Evolutionary conservation across 371 early-diverging fungal genomes (phyloP).

Genomic region (Apophysomyces elegans): DNA sequence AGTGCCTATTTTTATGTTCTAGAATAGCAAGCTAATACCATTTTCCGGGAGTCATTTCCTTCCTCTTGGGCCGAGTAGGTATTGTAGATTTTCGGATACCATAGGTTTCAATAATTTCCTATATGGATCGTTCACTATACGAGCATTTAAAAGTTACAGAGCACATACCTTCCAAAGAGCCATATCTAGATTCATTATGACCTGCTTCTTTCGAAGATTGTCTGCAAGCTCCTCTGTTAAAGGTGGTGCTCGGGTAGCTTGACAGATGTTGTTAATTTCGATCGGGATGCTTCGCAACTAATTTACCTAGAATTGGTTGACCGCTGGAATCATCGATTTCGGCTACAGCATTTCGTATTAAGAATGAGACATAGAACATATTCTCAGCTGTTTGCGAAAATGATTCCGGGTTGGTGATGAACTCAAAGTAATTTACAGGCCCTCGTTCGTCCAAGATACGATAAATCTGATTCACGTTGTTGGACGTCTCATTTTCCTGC

Average conservation of each 20-base stretch:
- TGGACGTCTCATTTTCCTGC: slow-evolving; percentile 90
- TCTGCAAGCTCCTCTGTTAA: slow-evolving; percentile 64
- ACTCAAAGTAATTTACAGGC: slow-evolving; percentile 79
- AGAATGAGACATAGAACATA: slow-evolving; percentile 91
- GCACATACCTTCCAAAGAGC: slow-evolving; percentile 66
- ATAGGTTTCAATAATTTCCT: slow-evolving; percentile 72
- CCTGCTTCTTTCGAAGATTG: slow-evolving; percentile 76
- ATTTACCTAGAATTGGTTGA: slow-evolving; percentile 65
- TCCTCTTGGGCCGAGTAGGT: slow-evolving; percentile 54
- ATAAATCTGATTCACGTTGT: slow-evolving; percentile 73
- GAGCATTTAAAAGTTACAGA: background rate
- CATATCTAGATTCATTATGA: slow-evolving; percentile 82
- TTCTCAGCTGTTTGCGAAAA: slow-evolving; percentile 95
- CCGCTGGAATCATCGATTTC: slow-evolving; percentile 74
- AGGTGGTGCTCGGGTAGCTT: slow-evolving; percentile 61
- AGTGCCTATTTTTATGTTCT: background rate
- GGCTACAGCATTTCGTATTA: slow-evolving; percentile 85
- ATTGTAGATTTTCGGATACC: slow-evolving; percentile 63
- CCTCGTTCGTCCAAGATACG: slow-evolving; percentile 60
- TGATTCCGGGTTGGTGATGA: slow-evolving; percentile 89
- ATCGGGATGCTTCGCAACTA: background rate
- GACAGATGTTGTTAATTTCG: slow-evolving; percentile 21
- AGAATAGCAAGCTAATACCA: slow-evolving; percentile 39
- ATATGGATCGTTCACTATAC: background rate
- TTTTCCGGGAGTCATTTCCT: slow-evolving; percentile 35